Evolutionary conservation across 1,284 basidiomycete species (phyloP), one percentile per base, ranked within the genome.

Genomic region (Phylloporus sp.): DNA sequence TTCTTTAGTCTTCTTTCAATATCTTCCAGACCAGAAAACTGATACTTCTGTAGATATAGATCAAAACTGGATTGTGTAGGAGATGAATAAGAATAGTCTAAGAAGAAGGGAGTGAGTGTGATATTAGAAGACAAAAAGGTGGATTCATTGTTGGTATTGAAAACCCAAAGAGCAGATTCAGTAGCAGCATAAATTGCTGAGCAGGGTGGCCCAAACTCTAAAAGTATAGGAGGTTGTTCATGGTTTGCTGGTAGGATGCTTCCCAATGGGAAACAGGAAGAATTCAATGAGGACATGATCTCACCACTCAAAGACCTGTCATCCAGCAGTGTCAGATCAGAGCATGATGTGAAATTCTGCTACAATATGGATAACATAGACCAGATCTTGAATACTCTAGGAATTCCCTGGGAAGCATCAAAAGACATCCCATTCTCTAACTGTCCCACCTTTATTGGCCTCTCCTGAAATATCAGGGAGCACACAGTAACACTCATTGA

Each of bases 301-400:
- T 53, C 20, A 18, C 34, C 52, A 28, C 6, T 53, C 2, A 3
- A 10, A 2, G 52, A 53, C 17, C 10, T 37, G 7, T 42, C 40
- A 10, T 42, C 40, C 20, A 42, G 18, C 20, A 42, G 40, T 20
- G 40, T 12, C 15, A 42, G 40, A 42, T 42, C 40, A 12, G 11
- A 10, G 6, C 40, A 10, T 17, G 3, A 29, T 11, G 12, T 28
- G 6, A 4, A 6, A 53, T 49, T 39, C 3, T 10, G 37, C 24
- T 80, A 78, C 60, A 56, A 51, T 51, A 53, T 76, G 11, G 47
- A 26, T 0, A 72, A 78, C 42, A 69, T 82, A 15, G 68, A 79
- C 47, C 6, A 10, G 0, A 24, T 79, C 0, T 77, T 74, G 2
- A 10, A 32, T 0, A 0, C 29, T 0, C 69, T 81, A 7, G 79